These are phyloP conservation scores for Scleroderma bovista DNA, from an alignment of 768 basidiomycete genomes.

Conservation along the genomic window DNA sequence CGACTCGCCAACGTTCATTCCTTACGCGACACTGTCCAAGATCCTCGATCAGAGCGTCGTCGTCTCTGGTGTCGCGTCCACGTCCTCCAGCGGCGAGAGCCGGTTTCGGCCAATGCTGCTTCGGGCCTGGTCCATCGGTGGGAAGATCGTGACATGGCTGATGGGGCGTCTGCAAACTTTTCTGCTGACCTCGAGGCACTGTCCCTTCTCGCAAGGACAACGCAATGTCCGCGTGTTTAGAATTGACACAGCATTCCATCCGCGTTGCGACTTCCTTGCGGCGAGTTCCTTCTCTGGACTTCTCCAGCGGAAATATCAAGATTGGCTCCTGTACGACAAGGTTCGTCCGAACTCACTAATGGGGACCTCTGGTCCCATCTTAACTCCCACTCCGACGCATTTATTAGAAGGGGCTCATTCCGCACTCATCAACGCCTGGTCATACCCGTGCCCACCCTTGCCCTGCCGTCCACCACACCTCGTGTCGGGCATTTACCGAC, in stretches of 20 bases:
- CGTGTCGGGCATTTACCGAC: constrained; percentile 38
- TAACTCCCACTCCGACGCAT: constrained; percentile 25
- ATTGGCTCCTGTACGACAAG: constrained; percentile 18
- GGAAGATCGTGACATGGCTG: constrained; percentile 11
- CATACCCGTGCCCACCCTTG: constrained; percentile 31
- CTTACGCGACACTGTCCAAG: too few species aligned
- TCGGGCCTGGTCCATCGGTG: constrained; percentile 11
- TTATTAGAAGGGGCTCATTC: constrained; percentile 28
- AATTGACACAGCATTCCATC: constrained; percentile 18
- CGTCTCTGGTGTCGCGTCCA: not conserved
- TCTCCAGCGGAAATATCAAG: constrained; percentile 14
- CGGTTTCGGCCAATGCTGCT: constrained; percentile 3
- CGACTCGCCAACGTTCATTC: too few species aligned
- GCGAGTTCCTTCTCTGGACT: constrained; percentile 16
- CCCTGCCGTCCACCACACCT: constrained; percentile 40
- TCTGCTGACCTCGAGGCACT: constrained; percentile 18
- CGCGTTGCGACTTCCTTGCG: constrained; percentile 11
- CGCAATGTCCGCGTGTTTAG: constrained; percentile 28
- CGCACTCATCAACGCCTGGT: constrained; percentile 24
- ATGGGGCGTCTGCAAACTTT: constrained; percentile 10
- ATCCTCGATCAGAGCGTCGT: constrained; percentile 1
- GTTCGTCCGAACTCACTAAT: constrained; percentile 13
- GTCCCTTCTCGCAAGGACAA: constrained; percentile 11
- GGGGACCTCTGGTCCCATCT: constrained; percentile 24
- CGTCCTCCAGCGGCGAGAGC: not conserved